Conservation (phyloP, 2,329 filamentous ascomycete genomes). For the Emmonsiellopsis sp. region DNA sequence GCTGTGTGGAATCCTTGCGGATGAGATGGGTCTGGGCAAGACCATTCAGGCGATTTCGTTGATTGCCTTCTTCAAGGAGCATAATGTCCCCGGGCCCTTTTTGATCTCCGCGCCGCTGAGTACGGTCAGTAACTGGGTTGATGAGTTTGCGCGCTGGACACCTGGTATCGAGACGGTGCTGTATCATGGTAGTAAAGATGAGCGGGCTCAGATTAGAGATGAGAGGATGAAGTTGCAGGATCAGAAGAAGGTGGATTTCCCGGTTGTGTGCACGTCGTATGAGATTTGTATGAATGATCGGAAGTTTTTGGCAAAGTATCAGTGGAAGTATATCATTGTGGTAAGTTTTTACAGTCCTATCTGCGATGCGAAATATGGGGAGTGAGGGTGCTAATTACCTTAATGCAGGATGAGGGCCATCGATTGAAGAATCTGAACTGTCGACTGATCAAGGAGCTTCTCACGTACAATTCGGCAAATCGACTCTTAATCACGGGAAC, state of each 20-base stretch:
- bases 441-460: conserved; percentile 77
- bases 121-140: conserved; percentile 90
- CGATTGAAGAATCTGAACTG: conserved; percentile 96
- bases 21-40: conserved; percentile 92
- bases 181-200: conserved; percentile 76
- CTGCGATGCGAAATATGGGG: neutral
- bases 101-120: conserved; percentile 84
- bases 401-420: conserved; percentile 74
- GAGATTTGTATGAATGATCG: conserved; percentile 92
- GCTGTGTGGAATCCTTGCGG: conserved; percentile 81
- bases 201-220: conserved; percentile 66
- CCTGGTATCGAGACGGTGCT: conserved; percentile 80
- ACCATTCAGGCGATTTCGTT: conserved; percentile 86
- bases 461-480: conserved; percentile 83
- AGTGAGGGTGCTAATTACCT: conserved; percentile 10
- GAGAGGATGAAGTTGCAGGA: conserved; percentile 59
- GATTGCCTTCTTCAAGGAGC: conserved; percentile 77
- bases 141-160: conserved; percentile 86
- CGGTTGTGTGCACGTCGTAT: conserved; percentile 88
- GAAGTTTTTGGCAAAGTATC: conserved; percentile 68
- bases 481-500: conserved; percentile 90
- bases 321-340: conserved; percentile 97
- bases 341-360: conserved; percentile 35
- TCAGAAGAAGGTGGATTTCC: conserved; percentile 64
- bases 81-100: conserved; percentile 81